Conservation (phyloP, 495 filamentous ascomycete genomes). For the Neurospora sp. region DNA sequence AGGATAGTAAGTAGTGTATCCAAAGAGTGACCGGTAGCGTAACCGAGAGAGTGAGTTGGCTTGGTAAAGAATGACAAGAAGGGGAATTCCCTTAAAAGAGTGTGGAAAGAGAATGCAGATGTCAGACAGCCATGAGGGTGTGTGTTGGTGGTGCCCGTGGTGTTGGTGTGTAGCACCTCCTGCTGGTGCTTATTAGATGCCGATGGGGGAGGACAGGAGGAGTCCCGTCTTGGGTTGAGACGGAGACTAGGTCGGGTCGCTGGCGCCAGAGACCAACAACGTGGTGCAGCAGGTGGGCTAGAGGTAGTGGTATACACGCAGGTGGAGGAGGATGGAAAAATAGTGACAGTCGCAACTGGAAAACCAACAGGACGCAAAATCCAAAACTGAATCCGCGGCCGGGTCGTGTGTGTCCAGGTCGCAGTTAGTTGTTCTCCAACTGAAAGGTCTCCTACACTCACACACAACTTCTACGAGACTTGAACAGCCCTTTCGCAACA, state of each 20-base stretch:
- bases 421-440: neutral
- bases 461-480: neutral
- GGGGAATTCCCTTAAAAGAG: neutral
- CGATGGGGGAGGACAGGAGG: neutral
- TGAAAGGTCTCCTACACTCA: neutral
- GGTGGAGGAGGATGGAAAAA: neutral
- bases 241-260: neutral
- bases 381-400: neutral
- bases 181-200: neutral
- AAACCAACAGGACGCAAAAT: neutral
- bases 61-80: neutral
- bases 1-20: neutral
- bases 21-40: neutral
- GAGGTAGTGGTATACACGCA: neutral
- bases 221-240: neutral
- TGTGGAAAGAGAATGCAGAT: neutral
- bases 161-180: neutral
- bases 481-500: neutral
- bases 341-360: neutral
- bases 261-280: neutral
- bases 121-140: neutral
- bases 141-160: neutral
- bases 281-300: neutral
- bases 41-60: neutral
- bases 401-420: neutral